These are phyloP conservation scores for Globisporangium radiosum DNA, from an alignment of 352 stramenopile species.

Conservation along the genomic window DNA sequence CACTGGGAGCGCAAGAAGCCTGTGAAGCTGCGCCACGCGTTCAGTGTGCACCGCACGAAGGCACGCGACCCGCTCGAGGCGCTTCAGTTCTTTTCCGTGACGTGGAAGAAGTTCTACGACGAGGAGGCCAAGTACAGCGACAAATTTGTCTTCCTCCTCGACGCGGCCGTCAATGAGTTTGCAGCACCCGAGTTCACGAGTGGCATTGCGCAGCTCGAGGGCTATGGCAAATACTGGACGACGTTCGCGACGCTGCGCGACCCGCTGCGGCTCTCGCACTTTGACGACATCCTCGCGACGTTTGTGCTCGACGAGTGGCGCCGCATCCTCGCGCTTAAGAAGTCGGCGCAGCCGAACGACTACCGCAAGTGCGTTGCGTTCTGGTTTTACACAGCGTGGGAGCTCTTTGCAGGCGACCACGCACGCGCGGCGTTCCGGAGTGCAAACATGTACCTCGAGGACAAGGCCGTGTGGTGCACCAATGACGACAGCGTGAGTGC, in stretches of 20 bases:
- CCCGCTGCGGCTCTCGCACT: conserved; percentile 63
- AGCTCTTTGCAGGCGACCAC: conserved; percentile 74
- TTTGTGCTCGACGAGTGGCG: conserved; percentile 79
- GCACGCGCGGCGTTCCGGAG: conserved; percentile 67
- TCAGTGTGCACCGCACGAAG: conserved; percentile 72
- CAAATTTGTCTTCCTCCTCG: conserved; percentile 77
- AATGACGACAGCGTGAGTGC: too few species aligned
- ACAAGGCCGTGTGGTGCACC: conserved; percentile 44
- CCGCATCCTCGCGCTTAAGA: conserved; percentile 69
- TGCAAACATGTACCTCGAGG: conserved; percentile 83
- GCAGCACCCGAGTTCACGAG: conserved; percentile 56
- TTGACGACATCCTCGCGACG: conserved; percentile 56
- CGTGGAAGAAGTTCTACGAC: conserved; percentile 87
- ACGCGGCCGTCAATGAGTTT: conserved; percentile 64
- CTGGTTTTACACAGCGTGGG: conserved; percentile 84
- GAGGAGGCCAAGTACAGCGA: conserved; percentile 84
- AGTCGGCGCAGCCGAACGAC: conserved; percentile 79
- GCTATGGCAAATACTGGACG: conserved; percentile 82
- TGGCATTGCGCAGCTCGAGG: conserved; percentile 67
- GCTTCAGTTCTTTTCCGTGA: conserved; percentile 81
- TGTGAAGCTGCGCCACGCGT: conserved; percentile 75
- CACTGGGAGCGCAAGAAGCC: conserved; percentile 85
- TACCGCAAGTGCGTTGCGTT: conserved; percentile 85
- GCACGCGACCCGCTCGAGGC: conserved; percentile 65
- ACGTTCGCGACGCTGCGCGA: conserved; percentile 72